Conservation (phyloP, 768 basidiomycete species). For the Obba rivulosa region DNA sequence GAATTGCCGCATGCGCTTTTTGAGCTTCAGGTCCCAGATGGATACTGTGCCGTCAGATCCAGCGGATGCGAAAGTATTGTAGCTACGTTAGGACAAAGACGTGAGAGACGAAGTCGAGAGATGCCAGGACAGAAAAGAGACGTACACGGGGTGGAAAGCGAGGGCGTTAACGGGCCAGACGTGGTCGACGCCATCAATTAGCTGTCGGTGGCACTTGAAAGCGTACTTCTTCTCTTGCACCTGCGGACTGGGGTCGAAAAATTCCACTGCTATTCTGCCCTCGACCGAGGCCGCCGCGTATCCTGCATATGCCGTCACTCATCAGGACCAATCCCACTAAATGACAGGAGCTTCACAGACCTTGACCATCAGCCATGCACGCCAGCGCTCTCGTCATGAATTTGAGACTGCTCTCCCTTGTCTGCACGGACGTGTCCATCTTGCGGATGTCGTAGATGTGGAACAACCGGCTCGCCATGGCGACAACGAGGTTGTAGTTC, state of each 20-base stretch:
- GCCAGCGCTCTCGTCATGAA: slow-evolving; percentile 90
- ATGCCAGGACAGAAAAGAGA: background rate
- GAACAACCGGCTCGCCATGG: slow-evolving; percentile 88
- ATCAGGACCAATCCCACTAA: too few species aligned
- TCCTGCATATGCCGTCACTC: slow-evolving; percentile 38
- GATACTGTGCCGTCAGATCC: slow-evolving; percentile 94
- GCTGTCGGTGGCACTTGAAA: slow-evolving; percentile 94
- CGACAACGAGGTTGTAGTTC: slow-evolving; percentile 78
- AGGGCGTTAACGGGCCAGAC: slow-evolving; percentile 96
- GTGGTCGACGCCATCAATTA: slow-evolving; percentile 86
- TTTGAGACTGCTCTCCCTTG: slow-evolving; percentile 89
- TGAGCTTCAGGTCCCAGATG: slow-evolving; percentile 96
- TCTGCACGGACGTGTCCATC: slow-evolving; percentile 69
- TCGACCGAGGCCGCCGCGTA: slow-evolving; percentile 94
- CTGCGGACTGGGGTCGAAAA: slow-evolving; percentile 77
- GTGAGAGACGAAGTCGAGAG: background rate
- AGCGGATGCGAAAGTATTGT: slow-evolving; percentile 92
- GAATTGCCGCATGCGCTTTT: slow-evolving; percentile 91
- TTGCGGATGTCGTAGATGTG: slow-evolving; percentile 84
- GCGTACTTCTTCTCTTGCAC: slow-evolving; percentile 89
- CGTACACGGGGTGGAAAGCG: slow-evolving; percentile 86
- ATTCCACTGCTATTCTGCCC: slow-evolving; percentile 95
- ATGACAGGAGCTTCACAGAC: slow-evolving; percentile 35
- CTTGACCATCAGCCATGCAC: slow-evolving; percentile 91
- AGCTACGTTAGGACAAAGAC: slow-evolving; percentile 36